These are phyloP conservation scores for Coccomyxa sp. DNA, from an alignment of 139 green algal genomes.

Conservation along the genomic window DNA sequence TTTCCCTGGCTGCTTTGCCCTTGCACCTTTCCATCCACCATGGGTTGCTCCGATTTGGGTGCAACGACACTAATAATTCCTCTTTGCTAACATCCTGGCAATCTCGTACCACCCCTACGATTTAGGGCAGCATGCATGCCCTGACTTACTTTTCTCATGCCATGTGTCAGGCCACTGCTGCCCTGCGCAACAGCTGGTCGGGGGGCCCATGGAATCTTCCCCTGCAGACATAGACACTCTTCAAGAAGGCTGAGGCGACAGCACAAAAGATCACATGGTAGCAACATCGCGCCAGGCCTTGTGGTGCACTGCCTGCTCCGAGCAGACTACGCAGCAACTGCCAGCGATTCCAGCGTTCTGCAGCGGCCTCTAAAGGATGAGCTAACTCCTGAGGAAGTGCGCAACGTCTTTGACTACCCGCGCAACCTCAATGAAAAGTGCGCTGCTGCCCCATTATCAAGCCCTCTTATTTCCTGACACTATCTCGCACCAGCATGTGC, in stretches of 20 bases:
- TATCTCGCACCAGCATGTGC: background rate
- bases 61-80: no score
- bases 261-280: background rate
- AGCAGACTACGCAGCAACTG: conserved; percentile 62
- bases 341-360: conserved; percentile 67
- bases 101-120: no score
- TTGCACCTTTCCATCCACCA: no score
- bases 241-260: background rate
- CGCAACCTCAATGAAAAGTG: conserved; percentile 50
- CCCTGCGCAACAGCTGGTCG: no score
- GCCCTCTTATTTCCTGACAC: background rate
- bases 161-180: no score
- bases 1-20: no score
- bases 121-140: no score
- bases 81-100: no score
- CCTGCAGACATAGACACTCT: no score
- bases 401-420: conserved; percentile 70
- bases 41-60: no score
- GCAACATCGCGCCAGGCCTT: background rate
- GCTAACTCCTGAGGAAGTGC: conserved; percentile 56
- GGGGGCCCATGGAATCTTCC: no score
- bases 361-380: conserved; percentile 59
- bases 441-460: background rate
- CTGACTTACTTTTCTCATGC: no score
- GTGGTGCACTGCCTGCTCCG: background rate